Evolutionary conservation across 2,329 filamentous ascomycete genomes (phyloP).

Genomic region (Aphanocladium album): DNA sequence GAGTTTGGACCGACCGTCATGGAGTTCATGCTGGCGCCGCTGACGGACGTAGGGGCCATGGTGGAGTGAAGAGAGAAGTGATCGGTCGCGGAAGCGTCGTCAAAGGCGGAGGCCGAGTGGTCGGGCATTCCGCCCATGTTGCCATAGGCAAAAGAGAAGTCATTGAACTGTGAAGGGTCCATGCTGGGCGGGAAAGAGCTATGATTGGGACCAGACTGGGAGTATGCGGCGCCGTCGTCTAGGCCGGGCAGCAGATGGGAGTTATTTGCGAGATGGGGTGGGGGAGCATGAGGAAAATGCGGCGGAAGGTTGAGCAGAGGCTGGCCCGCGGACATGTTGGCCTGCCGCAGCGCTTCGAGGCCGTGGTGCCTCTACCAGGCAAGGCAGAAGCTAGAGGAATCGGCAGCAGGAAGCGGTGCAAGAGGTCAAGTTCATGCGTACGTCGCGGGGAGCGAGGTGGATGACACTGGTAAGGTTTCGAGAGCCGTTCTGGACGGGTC

Average conservation of each 20-base stretch:
- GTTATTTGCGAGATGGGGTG: slow-evolving; percentile 18
- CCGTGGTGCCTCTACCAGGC: slow-evolving; percentile 8
- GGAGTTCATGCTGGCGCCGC: slow-evolving; percentile 12
- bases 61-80: slow-evolving; percentile 30
- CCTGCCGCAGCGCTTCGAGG: slow-evolving; percentile 13
- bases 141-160: slow-evolving; percentile 50
- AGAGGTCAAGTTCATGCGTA: not conserved
- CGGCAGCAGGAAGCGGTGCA: not conserved
- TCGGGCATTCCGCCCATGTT: slow-evolving; percentile 33
- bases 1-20: slow-evolving; percentile 17
- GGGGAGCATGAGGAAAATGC: slow-evolving; percentile 24
- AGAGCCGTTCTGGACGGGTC: not conserved
- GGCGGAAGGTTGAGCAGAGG: slow-evolving; percentile 25
- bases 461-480: not conserved
- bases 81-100: slow-evolving; percentile 24
- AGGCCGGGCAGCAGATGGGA: not conserved
- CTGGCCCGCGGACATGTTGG: slow-evolving; percentile 28
- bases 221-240: slow-evolving; percentile 1
- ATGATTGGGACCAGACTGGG: not conserved
- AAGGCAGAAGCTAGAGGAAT: not conserved
- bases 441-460: not conserved
- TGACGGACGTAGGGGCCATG: slow-evolving; percentile 12
- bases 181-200: slow-evolving; percentile 26
- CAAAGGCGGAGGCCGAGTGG: slow-evolving; percentile 30
- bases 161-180: slow-evolving; percentile 45